Evolutionary conservation across 1,139 yeast species (phyloP).

Genomic region (Saccharomyces hybrid): DNA sequence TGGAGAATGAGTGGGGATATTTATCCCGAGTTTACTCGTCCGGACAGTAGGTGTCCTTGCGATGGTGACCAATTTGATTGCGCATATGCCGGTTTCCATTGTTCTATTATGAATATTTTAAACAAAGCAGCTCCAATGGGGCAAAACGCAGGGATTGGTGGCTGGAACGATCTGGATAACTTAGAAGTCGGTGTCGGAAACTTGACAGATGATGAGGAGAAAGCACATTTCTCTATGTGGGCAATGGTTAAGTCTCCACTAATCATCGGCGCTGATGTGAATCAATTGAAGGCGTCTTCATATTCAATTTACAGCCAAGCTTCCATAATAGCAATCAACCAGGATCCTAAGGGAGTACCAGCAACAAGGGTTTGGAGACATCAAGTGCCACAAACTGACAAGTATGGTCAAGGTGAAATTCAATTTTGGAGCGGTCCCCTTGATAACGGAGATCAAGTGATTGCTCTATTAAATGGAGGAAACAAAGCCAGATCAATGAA

Average conservation of each 20-base stretch:
- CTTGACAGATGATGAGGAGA: constrained; percentile 25
- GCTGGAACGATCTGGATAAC: constrained; percentile 31
- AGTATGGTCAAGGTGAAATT: constrained; percentile 19
- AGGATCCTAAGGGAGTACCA: constrained; percentile 23
- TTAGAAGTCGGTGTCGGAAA: constrained; percentile 33
- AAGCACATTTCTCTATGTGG: constrained; percentile 30
- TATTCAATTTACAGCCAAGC: constrained; percentile 20
- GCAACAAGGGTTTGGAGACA: constrained; percentile 20
- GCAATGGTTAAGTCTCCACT: constrained; percentile 29
- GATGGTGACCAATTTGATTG: constrained; percentile 21
- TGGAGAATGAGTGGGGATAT: constrained; percentile 32
- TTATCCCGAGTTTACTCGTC: constrained; percentile 23
- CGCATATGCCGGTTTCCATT: constrained; percentile 22
- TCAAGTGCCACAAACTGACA: constrained; percentile 13
- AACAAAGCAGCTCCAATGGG: constrained; percentile 26
- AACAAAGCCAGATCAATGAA: constrained; percentile 9
- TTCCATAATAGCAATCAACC: constrained; percentile 27
- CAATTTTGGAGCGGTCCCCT: constrained; percentile 20
- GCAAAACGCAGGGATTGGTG: constrained; percentile 24
- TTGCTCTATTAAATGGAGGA: constrained; percentile 15
- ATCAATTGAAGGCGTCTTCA: constrained; percentile 18
- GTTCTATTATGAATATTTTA: constrained; percentile 27
- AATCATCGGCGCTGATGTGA: constrained; percentile 28
- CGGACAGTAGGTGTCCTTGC: constrained; percentile 30
- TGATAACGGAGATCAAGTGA: constrained; percentile 17